These are phyloP conservation scores for Aspergillus luchuensis DNA, from an alignment of 2,329 filamentous ascomycete genomes.

Conservation along the genomic window DNA sequence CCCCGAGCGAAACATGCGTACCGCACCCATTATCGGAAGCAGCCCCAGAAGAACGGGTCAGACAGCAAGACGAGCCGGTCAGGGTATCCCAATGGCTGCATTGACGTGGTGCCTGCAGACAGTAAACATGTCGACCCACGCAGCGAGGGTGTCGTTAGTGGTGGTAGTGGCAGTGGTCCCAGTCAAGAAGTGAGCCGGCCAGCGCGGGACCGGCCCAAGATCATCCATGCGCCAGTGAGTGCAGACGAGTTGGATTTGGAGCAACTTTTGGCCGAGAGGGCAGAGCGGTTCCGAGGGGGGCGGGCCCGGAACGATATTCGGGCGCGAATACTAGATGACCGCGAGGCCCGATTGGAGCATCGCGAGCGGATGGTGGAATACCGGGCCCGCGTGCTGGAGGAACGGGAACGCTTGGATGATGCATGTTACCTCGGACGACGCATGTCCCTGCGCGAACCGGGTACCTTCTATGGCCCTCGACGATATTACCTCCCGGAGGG, in stretches of 20 bases:
- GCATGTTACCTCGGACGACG: constrained; percentile 15
- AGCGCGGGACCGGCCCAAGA: constrained; percentile 23
- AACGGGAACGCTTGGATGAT: constrained; percentile 20
- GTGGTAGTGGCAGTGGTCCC: neutral
- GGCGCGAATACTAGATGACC: constrained; percentile 31
- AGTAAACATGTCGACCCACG: constrained; percentile 17
- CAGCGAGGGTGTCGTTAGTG: constrained; percentile 7
- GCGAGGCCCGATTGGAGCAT: constrained; percentile 28
- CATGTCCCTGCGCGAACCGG: constrained; percentile 23
- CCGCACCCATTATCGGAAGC: constrained; percentile 32
- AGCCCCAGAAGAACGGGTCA: constrained; percentile 12
- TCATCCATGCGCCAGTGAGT: constrained; percentile 21
- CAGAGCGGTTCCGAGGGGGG: constrained; percentile 11
- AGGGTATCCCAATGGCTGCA: constrained; percentile 19
- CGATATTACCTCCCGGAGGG: constrained; percentile 17
- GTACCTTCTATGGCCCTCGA: constrained; percentile 16
- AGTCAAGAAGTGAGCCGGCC: constrained; percentile 18
- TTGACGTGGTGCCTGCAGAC: constrained; percentile 30
- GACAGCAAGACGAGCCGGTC: constrained; percentile 11
- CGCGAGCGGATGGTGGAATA: constrained; percentile 27
- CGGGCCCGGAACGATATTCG: constrained; percentile 29
- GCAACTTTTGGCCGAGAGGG: constrained; percentile 5
- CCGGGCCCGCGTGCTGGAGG: constrained; percentile 26
- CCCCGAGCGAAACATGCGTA: constrained; percentile 24
- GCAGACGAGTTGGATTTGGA: constrained; percentile 17